Conservation (phyloP, 306 rosid genomes). For the Quercus wislizeni region DNA sequence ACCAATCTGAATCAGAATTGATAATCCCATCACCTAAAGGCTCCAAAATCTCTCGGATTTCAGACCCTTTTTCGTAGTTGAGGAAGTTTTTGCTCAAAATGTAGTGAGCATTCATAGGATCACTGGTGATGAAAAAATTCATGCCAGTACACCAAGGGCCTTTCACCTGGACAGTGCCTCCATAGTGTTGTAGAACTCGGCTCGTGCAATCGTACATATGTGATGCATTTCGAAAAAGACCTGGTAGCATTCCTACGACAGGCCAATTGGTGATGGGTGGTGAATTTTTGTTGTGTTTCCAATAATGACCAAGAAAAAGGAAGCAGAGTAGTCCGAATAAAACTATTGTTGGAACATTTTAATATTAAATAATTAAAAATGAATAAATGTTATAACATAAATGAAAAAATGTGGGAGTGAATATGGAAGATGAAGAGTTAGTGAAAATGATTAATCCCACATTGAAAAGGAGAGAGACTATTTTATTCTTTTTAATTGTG, state of each 20-base stretch:
- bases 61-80: conserved; percentile 30
- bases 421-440: too few species aligned
- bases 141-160: conserved; percentile 23
- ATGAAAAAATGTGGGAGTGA: too few species aligned
- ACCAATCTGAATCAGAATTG: conserved; percentile 21
- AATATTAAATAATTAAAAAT: too few species aligned
- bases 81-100: conserved; percentile 17
- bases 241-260: conserved; percentile 13
- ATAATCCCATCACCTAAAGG: conserved; percentile 34
- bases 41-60: conserved; percentile 26
- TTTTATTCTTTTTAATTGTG: too few species aligned
- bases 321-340: not conserved
- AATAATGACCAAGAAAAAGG: not conserved
- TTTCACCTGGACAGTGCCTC: conserved; percentile 3
- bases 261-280: not conserved
- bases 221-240: not conserved
- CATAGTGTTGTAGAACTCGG: not conserved
- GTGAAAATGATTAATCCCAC: too few species aligned
- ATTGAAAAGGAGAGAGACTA: too few species aligned
- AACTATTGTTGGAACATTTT: too few species aligned
- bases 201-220: not conserved
- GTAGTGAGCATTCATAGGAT: conserved; percentile 29
- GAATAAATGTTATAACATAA: too few species aligned
- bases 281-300: not conserved
- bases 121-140: conserved; percentile 18